These are phyloP conservation scores for Ustanciosporium gigantosporum DNA, from an alignment of 1,284 basidiomycete genomes.

Conservation along the genomic window DNA sequence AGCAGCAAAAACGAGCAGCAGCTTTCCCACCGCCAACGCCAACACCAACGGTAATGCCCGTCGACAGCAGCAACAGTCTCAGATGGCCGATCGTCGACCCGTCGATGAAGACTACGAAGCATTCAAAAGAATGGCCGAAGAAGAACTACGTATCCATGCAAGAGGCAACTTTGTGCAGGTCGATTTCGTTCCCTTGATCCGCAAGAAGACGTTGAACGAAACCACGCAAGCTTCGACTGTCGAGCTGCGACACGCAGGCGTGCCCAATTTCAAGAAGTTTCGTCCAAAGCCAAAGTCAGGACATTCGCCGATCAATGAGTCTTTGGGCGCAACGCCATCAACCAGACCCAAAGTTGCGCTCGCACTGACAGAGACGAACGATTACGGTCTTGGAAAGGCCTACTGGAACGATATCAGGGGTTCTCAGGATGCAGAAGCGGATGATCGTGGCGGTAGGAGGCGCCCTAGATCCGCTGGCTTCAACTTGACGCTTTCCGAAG, in stretches of 20 bases:
- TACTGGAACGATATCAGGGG: constrained; percentile 5
- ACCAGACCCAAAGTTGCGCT: not conserved
- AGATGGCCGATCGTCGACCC: not conserved
- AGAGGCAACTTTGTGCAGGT: constrained; percentile 55
- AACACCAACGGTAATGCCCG: not conserved
- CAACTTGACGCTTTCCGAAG: constrained; percentile 1
- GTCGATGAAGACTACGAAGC: constrained; percentile 41
- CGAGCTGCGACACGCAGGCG: not conserved
- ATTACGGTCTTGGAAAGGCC: constrained; percentile 3
- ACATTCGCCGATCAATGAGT: no score
- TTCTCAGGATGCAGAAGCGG: no score
- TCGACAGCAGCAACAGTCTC: not conserved
- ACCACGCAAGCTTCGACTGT: not conserved
- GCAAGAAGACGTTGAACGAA: no score
- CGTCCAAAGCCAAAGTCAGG: constrained; percentile 7
- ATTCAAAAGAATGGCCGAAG: constrained; percentile 42
- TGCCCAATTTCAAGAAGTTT: constrained; percentile 40
- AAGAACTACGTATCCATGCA: constrained; percentile 37
- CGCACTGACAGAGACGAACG: not conserved
- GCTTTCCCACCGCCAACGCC: not conserved
- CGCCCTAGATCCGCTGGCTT: not conserved
- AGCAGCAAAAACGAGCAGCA: not conserved
- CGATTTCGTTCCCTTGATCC: constrained; percentile 50
- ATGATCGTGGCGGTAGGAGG: no score
- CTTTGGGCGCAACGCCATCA: no score